phyloP scores from a whole-genome alignment of 768 basidiomycete species.

The Calocybe gangraenosa region DNA sequence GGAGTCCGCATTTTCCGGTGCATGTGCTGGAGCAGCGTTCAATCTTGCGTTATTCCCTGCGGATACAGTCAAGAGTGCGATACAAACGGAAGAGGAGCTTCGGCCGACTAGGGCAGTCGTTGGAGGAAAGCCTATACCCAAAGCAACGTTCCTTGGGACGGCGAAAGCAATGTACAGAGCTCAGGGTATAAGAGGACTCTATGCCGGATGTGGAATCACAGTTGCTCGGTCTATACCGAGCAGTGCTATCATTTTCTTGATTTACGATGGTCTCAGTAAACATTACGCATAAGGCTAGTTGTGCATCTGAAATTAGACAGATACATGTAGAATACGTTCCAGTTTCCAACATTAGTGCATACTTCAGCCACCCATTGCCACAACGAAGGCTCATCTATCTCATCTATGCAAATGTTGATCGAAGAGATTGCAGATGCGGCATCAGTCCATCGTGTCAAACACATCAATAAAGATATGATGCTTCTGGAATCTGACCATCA shows the following conservation, averaged over 20 bases:
- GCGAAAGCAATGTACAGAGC: slow-evolving; percentile 67
- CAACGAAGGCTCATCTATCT: too few relatives aligned
- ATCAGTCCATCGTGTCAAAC: too few relatives aligned
- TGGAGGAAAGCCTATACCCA: slow-evolving; percentile 19
- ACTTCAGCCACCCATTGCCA: too few relatives aligned
- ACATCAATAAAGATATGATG: too few relatives aligned
- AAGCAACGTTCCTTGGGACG: slow-evolving; percentile 51
- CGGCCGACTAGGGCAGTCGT: slow-evolving; percentile 32
- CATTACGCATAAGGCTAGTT: slow-evolving; percentile 25
- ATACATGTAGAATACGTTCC: neutral
- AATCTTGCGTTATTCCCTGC: slow-evolving; percentile 92
- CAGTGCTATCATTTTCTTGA: slow-evolving; percentile 85
- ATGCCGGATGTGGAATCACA: slow-evolving; percentile 88
- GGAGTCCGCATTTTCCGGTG: slow-evolving; percentile 86
- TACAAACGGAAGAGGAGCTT: slow-evolving; percentile 92
- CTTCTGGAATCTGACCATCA: too few relatives aligned
- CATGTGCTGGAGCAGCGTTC: slow-evolving; percentile 80
- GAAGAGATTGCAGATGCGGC: too few relatives aligned
- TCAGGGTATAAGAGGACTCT: slow-evolving; percentile 74
- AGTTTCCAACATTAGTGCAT: too few relatives aligned
- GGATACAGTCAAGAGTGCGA: slow-evolving; percentile 90
- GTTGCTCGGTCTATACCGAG: slow-evolving; percentile 79
- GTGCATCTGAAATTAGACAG: neutral
- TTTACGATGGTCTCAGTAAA: slow-evolving; percentile 71
- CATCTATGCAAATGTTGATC: too few relatives aligned